Evolutionary conservation across 148 eudicot species (phyloP).

Genomic region (Nyssa sinensis): DNA sequence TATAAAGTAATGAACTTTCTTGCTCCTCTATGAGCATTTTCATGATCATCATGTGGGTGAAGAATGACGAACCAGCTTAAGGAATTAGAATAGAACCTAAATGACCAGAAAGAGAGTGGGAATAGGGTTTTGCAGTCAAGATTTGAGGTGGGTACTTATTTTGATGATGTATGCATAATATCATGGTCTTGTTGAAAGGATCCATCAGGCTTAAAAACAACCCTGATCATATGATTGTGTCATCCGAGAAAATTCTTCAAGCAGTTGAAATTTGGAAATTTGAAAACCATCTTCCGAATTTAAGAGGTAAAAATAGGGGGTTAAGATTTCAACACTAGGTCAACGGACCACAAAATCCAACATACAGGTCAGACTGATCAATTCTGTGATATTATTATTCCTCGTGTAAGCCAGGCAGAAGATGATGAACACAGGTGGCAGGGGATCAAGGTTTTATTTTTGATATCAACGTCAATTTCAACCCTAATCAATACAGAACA

Average conservation of each 20-base stretch:
- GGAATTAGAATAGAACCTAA: not conserved
- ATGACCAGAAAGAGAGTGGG: not conserved
- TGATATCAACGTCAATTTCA: not conserved
- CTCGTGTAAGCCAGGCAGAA: slow-evolving; percentile 3
- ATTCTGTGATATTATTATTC: not conserved
- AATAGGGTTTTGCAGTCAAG: not conserved
- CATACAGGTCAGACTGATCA: not conserved
- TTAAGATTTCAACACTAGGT: not conserved
- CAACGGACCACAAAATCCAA: not conserved
- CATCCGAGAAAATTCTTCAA: not conserved
- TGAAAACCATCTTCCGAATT: no score
- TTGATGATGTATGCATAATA: no score
- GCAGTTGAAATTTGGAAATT: not conserved
- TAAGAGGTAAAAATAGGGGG: not conserved
- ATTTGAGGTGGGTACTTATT: no score
- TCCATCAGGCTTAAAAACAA: not conserved
- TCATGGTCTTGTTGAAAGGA: no score
- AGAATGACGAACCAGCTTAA: no score
- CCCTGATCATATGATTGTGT: not conserved
- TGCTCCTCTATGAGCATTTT: no score
- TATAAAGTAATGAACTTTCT: not conserved
- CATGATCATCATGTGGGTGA: no score
- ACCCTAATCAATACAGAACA: not conserved
- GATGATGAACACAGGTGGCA: not conserved
- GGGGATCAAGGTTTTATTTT: not conserved